Base-by-base conservation (phyloP, 768 basidiomycete species). In the Boletus barrowsii region DNA sequence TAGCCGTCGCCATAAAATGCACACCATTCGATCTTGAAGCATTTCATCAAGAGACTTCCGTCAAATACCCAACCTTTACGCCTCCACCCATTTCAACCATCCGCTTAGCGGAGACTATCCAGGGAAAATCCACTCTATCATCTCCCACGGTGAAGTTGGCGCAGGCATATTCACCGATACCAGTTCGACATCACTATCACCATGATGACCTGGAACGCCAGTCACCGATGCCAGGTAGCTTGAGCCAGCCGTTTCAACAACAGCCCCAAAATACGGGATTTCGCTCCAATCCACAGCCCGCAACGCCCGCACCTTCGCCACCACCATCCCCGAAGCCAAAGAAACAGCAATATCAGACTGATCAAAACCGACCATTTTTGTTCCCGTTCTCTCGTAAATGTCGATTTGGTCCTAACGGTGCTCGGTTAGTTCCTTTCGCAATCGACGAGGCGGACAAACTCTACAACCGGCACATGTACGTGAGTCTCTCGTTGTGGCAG, bases 341-440 rank as follows among this genome's bases (percentile, higher is more conserved):
- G 76, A 98, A 98, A 69, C 96, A 96, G 67, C 93, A 96, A 68
- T 99, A 93, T 69, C 97, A 98, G 67, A 99, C 97, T 0, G 97
- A 99, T 71, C 97, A 95, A 68, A 84, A 75, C 43, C 80, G 90
- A 13, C 96, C 97, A 2, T 99, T 98, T 69, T 74, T 98, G 56
- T 95, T 99, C 69, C 97, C 97, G 0, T 99, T 97, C 68, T 91
- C 93, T 7, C 81, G 84, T n/a, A 72, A 57, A 39, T 78, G 71
- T 46, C 76, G 71, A 51, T 76, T 76, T 49, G 75, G 82, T 29
- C 54, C 67, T 43, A 79, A 81, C 47, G 80, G 84, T 54, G 77
- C 76, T 22, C 80, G 82, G 40, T 75, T 90, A n/a, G 91, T 98
- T 4, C 97, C 97, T 3, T 94, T 88, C 68, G 93, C 94, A 5